Evolutionary conservation across 495 filamentous ascomycete species (phyloP), one percentile per base, ranked within the genome.

Genomic region (Penicillium simplicissimum): DNA sequence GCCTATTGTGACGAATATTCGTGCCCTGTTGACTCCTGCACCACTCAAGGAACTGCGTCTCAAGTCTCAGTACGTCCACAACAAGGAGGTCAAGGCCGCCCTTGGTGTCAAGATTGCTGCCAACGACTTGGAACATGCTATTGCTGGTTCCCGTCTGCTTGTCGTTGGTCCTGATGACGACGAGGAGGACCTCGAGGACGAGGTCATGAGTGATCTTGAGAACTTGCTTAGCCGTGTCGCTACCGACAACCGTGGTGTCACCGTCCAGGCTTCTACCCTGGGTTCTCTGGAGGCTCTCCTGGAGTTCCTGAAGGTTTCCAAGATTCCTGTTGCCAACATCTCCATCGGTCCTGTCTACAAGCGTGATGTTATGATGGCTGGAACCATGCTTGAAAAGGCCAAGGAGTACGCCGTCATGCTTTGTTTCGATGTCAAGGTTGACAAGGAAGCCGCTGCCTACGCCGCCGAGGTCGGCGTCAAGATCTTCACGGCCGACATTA

Each of bases 401-500:
- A 92, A 91, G 67, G 95, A 99, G 73, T 96, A 88, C 62, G 96
- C 96, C 25, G 92, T 98, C 73, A 99, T 99, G 96, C 88, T 99
- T 19, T 98, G 96, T 74, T 99, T 99, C 82, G 96, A 99, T 71
- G 96, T 99, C 74, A 97, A 97, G 80, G 90, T 99, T 23, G 96
- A 99, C 76, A 97, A 96, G 75, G 96, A 99, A 68, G 96, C 96
- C 1, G 84, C 88, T 67, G 83, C 83, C 14, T 97, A 98, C 66
- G 96, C 96, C 42, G 90, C 96, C 10, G 93, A 97, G 56, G 86
- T 96, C 40, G 94, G 94, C 34, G 90, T 99, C 73, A 99, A 97
- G 84, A 91, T 99, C 69, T 98, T 98, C 81, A 96, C 92, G 0
- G 96, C 96, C 7, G 93, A 99, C 67, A 99, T 99, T 67, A 99